A percentile compares a stretch with the other conserved stretches of the same genome.
Conservation (phyloP, 805 yeast genomes). For the Saccharomycopsis oosterbeekiorum region DNA sequence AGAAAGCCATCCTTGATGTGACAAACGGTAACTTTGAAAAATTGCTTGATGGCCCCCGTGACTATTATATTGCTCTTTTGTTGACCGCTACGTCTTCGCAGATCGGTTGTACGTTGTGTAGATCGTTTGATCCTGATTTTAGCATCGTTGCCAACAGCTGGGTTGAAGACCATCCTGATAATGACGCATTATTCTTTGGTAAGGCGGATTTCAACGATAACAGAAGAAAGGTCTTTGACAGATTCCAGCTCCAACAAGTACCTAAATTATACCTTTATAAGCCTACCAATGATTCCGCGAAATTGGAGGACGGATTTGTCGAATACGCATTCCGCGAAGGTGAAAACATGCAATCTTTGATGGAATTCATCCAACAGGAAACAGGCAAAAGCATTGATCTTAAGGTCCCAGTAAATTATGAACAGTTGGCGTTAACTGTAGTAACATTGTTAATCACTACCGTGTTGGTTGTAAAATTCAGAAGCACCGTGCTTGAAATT, state of each 20-base stretch:
- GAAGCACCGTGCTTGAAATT: constrained; percentile 30
- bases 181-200: constrained; percentile 56
- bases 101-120: constrained; percentile 71
- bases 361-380: constrained; percentile 22
- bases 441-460: constrained; percentile 30
- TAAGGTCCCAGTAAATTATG: constrained; percentile 31
- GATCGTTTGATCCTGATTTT: constrained; percentile 56
- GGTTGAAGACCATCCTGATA: constrained; percentile 45
- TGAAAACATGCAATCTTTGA: constrained; percentile 27
- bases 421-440: constrained; percentile 26
- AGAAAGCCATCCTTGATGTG: constrained; percentile 31
- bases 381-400: constrained; percentile 22
- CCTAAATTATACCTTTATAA: constrained; percentile 63
- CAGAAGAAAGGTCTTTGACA: constrained; percentile 34
- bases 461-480: constrained; percentile 25
- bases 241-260: constrained; percentile 51
- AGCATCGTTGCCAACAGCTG: constrained; percentile 55
- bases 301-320: constrained; percentile 24
- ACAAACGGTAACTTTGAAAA: constrained; percentile 52
- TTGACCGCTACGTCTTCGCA: constrained; percentile 67
- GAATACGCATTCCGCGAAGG: constrained; percentile 41
- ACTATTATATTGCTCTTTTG: constrained; percentile 57
- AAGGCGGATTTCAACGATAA: constrained; percentile 60
- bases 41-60: constrained; percentile 51
- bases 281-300: constrained; percentile 34